Percentiles rank a stretch among this genome's conserved stretches.
phyloP scores from a whole-genome alignment of 2,329 filamentous ascomycete genomes.

The Mycosphaerella sp. region DNA sequence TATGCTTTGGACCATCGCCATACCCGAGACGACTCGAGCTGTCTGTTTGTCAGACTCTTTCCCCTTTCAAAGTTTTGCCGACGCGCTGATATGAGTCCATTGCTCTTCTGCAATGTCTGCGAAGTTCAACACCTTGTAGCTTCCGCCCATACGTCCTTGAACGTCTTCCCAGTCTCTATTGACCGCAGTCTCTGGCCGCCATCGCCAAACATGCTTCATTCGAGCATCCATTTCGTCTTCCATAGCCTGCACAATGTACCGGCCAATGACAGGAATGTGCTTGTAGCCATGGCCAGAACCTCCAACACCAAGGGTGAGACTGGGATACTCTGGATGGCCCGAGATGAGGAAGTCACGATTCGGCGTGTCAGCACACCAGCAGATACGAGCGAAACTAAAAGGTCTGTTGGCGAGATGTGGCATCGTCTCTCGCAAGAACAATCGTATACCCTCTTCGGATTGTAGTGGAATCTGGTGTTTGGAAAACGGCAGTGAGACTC shows the following conservation, averaged over 20 bases:
- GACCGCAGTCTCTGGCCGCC: not conserved
- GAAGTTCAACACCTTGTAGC: not conserved
- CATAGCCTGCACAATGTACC: not conserved
- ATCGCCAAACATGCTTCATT: not conserved
- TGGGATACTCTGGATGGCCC: conserved; percentile 38
- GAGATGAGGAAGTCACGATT: conserved; percentile 51
- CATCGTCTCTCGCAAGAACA: not conserved
- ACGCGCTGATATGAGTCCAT: not conserved
- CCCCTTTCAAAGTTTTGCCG: too few relatives aligned
- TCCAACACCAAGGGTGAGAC: not conserved
- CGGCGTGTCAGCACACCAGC: conserved; percentile 53
- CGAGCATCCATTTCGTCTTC: not conserved
- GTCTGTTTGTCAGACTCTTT: too few relatives aligned
- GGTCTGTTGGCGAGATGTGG: conserved; percentile 27
- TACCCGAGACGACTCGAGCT: too few relatives aligned
- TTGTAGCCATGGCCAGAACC: not conserved
- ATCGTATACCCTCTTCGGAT: not conserved
- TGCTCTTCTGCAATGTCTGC: not conserved
- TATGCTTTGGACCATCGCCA: too few relatives aligned
- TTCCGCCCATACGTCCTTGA: not conserved
- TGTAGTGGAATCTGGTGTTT: not conserved
- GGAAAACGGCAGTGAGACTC: conserved; percentile 37
- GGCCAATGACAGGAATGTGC: not conserved
- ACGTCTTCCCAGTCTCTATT: not conserved
- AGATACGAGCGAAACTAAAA: conserved; percentile 49